Evolutionary conservation across 139 green algal species (phyloP).

Genomic region (Diplosphaera chodatii): DNA sequence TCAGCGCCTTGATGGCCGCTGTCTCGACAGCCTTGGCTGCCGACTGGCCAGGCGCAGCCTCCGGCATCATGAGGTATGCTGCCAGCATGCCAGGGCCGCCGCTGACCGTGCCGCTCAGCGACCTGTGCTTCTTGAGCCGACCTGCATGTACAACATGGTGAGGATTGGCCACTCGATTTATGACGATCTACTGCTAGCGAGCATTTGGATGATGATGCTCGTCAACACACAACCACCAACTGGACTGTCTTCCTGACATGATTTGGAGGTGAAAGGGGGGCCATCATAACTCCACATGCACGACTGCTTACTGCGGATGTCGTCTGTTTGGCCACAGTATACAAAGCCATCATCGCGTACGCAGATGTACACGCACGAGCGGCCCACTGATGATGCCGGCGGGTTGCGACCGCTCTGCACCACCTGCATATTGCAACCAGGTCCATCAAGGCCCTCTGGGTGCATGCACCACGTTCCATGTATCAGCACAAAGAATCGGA

Average conservation of each 20-base stretch:
- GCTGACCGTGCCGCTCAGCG: neutral
- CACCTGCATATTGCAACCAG: neutral
- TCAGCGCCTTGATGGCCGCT: constrained; percentile 5
- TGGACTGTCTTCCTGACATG: no score
- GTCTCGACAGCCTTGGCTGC: constrained; percentile 30
- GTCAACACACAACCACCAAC: neutral
- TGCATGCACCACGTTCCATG: no score
- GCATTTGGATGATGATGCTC: neutral
- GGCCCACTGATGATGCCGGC: constrained; percentile 15
- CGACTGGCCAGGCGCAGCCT: constrained; percentile 15
- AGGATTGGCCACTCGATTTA: neutral
- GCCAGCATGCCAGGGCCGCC: constrained; percentile 25
- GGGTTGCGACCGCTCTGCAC: constrained; percentile 17
- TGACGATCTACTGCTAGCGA: neutral
- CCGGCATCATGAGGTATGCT: constrained; percentile 33
- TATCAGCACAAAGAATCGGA: no score
- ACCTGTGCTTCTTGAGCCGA: constrained; percentile 7
- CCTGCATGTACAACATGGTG: neutral
- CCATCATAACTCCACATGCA: neutral
- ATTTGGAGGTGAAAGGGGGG: neutral
- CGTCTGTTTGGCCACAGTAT: neutral
- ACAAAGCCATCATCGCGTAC: neutral
- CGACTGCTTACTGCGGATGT: neutral
- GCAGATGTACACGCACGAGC: constrained; percentile 51
- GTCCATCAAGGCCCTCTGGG: neutral